Conservation (phyloP, 108 stramenopile species). For the Cyclostephanos invisitatus region DNA sequence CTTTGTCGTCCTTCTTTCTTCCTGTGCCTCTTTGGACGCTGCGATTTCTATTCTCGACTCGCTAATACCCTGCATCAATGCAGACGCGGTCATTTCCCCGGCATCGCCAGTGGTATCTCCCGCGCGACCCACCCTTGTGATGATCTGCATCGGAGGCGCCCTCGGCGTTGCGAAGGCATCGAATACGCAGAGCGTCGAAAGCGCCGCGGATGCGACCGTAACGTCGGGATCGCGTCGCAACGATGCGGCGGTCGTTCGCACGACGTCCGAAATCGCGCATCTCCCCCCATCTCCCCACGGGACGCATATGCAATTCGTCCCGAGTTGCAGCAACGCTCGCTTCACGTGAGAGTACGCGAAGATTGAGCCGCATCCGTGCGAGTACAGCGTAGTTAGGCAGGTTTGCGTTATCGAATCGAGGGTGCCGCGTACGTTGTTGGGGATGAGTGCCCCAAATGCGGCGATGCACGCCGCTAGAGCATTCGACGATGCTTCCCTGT, state of each 20-base stretch:
- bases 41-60: not conserved
- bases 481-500: slow-evolving; percentile 31
- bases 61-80: not conserved
- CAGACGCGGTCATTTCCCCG: slow-evolving; percentile 6
- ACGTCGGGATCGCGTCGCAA: slow-evolving; percentile 30
- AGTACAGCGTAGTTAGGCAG: slow-evolving; percentile 32
- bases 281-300: slow-evolving; percentile 52
- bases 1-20: slow-evolving; percentile 10
- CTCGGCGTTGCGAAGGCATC: slow-evolving; percentile 40
- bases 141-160: slow-evolving; percentile 34
- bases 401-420: slow-evolving; percentile 41
- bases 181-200: slow-evolving; percentile 39
- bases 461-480: slow-evolving; percentile 39
- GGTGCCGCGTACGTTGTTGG: slow-evolving; percentile 38
- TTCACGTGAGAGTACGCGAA: slow-evolving; percentile 30
- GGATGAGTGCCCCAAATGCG: slow-evolving; percentile 45
- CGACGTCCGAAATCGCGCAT: slow-evolving; percentile 18
- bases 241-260: slow-evolving; percentile 21
- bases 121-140: slow-evolving; percentile 12
- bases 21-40: not conserved
- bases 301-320: slow-evolving; percentile 33
- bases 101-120: not conserved
- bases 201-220: slow-evolving; percentile 33
- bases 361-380: slow-evolving; percentile 17
- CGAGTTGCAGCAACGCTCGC: slow-evolving; percentile 35